phyloP scores from a whole-genome alignment of 495 filamentous ascomycete genomes.

The Tuber magnatum region DNA sequence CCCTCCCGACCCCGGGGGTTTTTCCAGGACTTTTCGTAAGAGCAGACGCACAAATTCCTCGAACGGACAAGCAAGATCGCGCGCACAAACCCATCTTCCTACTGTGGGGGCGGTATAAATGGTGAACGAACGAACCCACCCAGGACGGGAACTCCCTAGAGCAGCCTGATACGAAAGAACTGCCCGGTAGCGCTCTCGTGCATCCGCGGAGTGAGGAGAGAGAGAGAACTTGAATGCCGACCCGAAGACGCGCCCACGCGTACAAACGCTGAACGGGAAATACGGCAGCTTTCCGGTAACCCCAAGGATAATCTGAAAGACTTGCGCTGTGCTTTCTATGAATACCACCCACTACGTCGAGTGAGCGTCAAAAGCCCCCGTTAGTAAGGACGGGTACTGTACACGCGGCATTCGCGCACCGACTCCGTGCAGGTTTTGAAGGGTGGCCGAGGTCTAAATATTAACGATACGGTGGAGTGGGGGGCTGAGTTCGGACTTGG shows the following conservation, averaged over 20 bases:
- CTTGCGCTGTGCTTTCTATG: constrained; percentile 47
- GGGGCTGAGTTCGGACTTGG: no score
- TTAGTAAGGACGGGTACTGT: constrained; percentile 15
- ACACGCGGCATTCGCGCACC: constrained; percentile 26
- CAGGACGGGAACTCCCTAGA: constrained; percentile 36
- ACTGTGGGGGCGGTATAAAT: constrained; percentile 55
- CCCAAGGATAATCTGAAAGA: constrained; percentile 45
- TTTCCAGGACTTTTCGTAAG: constrained; percentile 52
- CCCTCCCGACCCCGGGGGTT: constrained; percentile 48
- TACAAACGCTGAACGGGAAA: constrained; percentile 52
- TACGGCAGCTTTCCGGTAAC: constrained; percentile 53
- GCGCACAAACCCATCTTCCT: constrained; percentile 47
- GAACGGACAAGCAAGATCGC: constrained; percentile 54
- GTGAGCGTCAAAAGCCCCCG: constrained; percentile 7
- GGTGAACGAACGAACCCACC: constrained; percentile 56
- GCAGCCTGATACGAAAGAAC: constrained; percentile 36
- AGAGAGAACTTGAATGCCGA: constrained; percentile 39
- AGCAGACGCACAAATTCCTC: constrained; percentile 53
- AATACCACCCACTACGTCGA: constrained; percentile 46
- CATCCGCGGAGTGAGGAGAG: constrained; percentile 47
- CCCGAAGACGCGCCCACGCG: constrained; percentile 46
- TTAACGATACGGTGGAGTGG: no score
- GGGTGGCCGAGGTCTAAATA: no score
- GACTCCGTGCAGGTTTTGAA: constrained; percentile 29
- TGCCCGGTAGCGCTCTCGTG: constrained; percentile 46